phyloP scores from a whole-genome alignment of 306 rosid genomes.

The Cucurbita pepo region DNA sequence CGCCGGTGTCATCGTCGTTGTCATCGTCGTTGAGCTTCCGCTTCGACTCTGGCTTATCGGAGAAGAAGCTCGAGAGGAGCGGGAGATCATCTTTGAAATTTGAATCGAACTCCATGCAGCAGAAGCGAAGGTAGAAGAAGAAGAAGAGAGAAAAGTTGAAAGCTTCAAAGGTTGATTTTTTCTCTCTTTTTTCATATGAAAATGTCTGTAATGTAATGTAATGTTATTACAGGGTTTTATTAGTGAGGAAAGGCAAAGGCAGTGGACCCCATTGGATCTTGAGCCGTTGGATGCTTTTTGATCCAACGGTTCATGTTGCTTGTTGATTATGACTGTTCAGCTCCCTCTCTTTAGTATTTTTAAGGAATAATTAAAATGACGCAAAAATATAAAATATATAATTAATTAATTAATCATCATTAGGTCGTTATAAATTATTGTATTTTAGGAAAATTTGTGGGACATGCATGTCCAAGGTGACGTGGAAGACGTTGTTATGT shows the following conservation, averaged over 20 bases:
- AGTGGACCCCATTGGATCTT: conserved; percentile 4
- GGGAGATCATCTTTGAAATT: conserved; percentile 2
- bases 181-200: not conserved
- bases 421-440: conserved; percentile 24
- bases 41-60: conserved; percentile 14
- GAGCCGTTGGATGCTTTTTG: not conserved
- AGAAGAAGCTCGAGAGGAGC: conserved; percentile 7
- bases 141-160: not conserved
- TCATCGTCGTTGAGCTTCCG: not conserved
- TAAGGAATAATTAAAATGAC: not conserved
- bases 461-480: not conserved
- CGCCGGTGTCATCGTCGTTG: not conserved
- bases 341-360: conserved; percentile 14
- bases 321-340: conserved; percentile 25
- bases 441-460: conserved; percentile 9
- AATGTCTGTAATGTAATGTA: conserved; percentile 7
- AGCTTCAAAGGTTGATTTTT: conserved; percentile 2
- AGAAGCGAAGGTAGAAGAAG: not conserved
- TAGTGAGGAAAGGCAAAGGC: not conserved
- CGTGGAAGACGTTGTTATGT: conserved; percentile 18
- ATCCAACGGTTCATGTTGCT: conserved; percentile 27
- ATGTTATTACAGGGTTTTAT: conserved; percentile 7
- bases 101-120: conserved; percentile 7
- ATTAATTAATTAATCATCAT: conserved; percentile 12
- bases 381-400: not conserved